Evolutionary conservation across 331 rosid species (phyloP), one percentile per base, ranked within the genome.

Genomic region (Quercus phellos): DNA sequence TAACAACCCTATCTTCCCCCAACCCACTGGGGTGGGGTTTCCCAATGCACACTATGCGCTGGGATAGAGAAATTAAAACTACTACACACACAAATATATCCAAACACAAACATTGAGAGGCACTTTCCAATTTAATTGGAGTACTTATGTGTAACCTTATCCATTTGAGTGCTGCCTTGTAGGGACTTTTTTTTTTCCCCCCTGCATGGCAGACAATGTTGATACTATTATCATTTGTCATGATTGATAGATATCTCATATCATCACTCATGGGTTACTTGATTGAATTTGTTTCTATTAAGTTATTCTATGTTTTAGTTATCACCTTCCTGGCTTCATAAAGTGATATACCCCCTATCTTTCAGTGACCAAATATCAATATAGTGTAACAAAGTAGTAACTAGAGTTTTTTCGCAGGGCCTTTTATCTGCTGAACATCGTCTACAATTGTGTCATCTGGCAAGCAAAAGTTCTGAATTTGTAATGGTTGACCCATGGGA

Each of bases 401-500:
- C 81, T 77, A 79, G 68, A 53, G 72, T 63, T 32, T 50, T 85
- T 51, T 22, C 75, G 19, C 70, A 92, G 96, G 89, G 85, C 42
- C 91, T 95, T 68, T 72, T 91, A 82, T 90, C 94, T 78, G 91
- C 99, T 55, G 90, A 85, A 70, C 94, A 89, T 68, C 91, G 94
- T 56, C 54, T 91, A 84, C 84, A 27, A 60, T 72, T 95, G 59
- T 93, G 96, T 77, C 70, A 82, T 70, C 87, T 87, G 59, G 94
- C 97, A 72, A 88, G 98, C 80, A 83, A 80, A 85, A 90, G 87
- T 89, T 95, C 97, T 42, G 88, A 88, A 6, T 93, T 88, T 78
- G 51, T 93, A 78, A 95, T 93, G 98, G 97, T 93, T 80, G 99
- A 95, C 88, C 93, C 89, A 42, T 95, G 99, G 98, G 99, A 95